Evolutionary conservation across 2,329 filamentous ascomycete species (phyloP).

Genomic region (Colletotrichum sp.): DNA sequence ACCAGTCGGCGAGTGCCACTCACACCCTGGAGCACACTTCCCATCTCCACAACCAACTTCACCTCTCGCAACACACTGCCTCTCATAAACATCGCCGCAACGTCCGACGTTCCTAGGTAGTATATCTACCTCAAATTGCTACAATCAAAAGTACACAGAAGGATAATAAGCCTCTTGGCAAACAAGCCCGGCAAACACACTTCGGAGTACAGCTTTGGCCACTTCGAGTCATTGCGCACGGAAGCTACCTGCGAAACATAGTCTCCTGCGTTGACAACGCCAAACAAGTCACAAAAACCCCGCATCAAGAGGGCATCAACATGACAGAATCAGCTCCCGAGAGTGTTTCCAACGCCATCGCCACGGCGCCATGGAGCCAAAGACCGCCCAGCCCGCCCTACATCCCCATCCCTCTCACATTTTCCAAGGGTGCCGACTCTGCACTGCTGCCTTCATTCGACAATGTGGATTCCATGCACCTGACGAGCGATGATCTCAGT

Average conservation of each 20-base stretch:
- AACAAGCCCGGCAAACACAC: not conserved
- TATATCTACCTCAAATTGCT: not conserved
- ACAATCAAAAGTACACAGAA: not conserved
- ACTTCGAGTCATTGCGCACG: conserved; percentile 11
- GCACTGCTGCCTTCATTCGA: conserved; percentile 44
- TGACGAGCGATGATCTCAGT: conserved; percentile 48
- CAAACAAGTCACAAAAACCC: not conserved
- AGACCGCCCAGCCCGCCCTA: conserved; percentile 48
- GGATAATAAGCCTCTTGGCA: not conserved
- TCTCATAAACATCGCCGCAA: not conserved
- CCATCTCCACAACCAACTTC: not conserved
- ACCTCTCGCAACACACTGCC: not conserved
- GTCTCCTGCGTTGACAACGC: not conserved
- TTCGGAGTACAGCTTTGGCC: not conserved
- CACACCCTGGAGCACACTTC: not conserved
- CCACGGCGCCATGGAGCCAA: conserved; percentile 38
- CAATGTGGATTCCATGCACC: conserved; percentile 41
- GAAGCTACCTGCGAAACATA: not conserved
- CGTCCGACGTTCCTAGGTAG: not conserved
- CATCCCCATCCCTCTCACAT: conserved; percentile 40
- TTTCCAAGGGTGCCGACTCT: not conserved
- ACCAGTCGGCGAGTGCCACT: not conserved
- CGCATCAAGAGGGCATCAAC: not conserved
- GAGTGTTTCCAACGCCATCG: conserved; percentile 2
- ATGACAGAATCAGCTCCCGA: not conserved